These are phyloP conservation scores for Aspergillus cristatus DNA, from an alignment of 495 filamentous ascomycete species.

Conservation along the genomic window DNA sequence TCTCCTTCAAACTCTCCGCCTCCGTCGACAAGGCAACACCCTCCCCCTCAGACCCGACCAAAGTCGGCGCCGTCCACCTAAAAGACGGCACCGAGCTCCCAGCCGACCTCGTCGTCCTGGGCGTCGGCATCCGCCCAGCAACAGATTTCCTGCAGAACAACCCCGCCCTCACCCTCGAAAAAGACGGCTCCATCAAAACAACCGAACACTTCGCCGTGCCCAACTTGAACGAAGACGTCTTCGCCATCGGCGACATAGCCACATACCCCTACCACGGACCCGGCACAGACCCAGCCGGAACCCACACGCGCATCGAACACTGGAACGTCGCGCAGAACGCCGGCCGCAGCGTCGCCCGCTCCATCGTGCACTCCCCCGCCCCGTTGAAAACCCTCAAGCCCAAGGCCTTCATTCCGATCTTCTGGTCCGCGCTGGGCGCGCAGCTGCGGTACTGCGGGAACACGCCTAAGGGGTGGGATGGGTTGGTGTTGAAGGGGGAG, in stretches of 20 bases:
- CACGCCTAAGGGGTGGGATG: conserved; percentile 72
- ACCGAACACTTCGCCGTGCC: conserved; percentile 69
- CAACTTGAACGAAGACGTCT: conserved; percentile 63
- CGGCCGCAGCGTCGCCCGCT: conserved; percentile 64
- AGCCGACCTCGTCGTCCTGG: conserved; percentile 84
- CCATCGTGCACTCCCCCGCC: conserved; percentile 48
- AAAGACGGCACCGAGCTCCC: conserved; percentile 77
- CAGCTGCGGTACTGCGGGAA: conserved; percentile 92
- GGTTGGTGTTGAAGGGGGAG: conserved; percentile 66
- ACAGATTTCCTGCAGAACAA: conserved; percentile 80
- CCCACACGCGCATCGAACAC: conserved; percentile 74
- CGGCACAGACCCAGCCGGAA: conserved; percentile 48
- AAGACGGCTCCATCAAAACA: conserved; percentile 72
- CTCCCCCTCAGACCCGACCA: conserved; percentile 49
- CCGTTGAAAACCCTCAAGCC: conserved; percentile 37
- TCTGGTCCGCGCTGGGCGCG: conserved; percentile 87
- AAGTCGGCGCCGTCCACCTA: conserved; percentile 73
- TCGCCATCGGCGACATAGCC: conserved; percentile 92
- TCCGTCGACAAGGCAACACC: conserved; percentile 72
- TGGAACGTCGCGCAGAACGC: conserved; percentile 97
- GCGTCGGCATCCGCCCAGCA: conserved; percentile 78
- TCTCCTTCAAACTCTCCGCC: conserved; percentile 77
- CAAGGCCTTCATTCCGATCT: conserved; percentile 79
- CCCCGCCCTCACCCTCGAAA: conserved; percentile 52
- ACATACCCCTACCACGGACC: conserved; percentile 92